These are phyloP conservation scores for Talaromyces funiculosus DNA, from an alignment of 2,329 filamentous ascomycete species.

Conservation along the genomic window DNA sequence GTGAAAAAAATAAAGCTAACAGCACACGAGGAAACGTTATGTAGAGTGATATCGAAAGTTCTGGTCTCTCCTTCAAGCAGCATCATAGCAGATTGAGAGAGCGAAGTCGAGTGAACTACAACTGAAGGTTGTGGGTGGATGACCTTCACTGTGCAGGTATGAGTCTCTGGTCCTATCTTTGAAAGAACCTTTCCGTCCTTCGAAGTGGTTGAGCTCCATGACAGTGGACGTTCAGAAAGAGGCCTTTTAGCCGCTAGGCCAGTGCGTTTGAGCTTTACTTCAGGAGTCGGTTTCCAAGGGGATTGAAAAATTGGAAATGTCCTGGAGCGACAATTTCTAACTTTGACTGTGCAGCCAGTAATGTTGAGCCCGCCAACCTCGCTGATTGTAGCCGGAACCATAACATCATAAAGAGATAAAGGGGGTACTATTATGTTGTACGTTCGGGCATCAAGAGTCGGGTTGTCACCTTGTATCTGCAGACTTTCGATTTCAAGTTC, in stretches of 20 bases:
- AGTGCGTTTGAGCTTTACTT: constrained; percentile 70
- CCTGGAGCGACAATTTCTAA: constrained; percentile 74
- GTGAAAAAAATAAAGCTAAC: constrained; percentile 83
- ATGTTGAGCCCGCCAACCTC: constrained; percentile 64
- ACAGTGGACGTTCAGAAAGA: constrained; percentile 40
- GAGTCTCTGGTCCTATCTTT: constrained; percentile 32
- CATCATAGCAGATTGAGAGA: constrained; percentile 84
- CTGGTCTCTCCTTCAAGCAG: constrained; percentile 83
- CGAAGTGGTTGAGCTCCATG: constrained; percentile 40
- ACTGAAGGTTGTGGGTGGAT: constrained; percentile 75
- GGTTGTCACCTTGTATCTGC: constrained; percentile 66
- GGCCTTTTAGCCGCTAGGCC: constrained; percentile 58
- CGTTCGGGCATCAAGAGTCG: constrained; percentile 61
- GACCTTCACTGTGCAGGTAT: constrained; percentile 57
- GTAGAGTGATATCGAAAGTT: constrained; percentile 69
- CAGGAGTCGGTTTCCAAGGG: constrained; percentile 65
- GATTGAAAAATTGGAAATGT: constrained; percentile 77
- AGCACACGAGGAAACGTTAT: constrained; percentile 69
- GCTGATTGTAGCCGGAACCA: constrained; percentile 63
- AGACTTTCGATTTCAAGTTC: constrained; percentile 85
- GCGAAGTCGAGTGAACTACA: constrained; percentile 66
- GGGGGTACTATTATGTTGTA: constrained; percentile 68
- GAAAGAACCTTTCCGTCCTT: constrained; percentile 28
- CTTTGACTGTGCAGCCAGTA: constrained; percentile 70
- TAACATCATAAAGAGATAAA: constrained; percentile 73